A percentile compares a stretch with the other conserved stretches of the same genome.
phyloP scores from a whole-genome alignment of 495 filamentous ascomycete species.

The Penicillium salamii region DNA sequence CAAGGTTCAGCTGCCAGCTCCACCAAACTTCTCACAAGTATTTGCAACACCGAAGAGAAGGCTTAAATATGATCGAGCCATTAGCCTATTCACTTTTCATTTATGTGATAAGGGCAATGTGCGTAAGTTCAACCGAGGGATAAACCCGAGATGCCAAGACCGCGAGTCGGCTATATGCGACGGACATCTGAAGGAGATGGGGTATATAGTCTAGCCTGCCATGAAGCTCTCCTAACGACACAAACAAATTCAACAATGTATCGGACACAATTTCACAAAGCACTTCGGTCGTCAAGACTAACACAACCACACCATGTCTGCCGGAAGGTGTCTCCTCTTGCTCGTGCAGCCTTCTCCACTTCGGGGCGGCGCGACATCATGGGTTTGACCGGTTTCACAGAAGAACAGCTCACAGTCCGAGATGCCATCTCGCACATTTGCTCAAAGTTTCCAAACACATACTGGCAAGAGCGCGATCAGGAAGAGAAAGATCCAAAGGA shows the following conservation, averaged over 20 bases:
- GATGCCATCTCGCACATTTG: slow-evolving; percentile 70
- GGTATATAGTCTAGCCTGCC: slow-evolving; percentile 1
- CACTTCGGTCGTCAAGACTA: slow-evolving; percentile 9
- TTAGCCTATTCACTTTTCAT: too few relatives aligned
- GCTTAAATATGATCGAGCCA: too few relatives aligned
- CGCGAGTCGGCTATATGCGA: slow-evolving; percentile 6
- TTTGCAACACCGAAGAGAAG: too few relatives aligned
- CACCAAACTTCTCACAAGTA: too few relatives aligned
- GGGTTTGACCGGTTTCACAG: slow-evolving; percentile 69
- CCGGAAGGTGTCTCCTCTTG: neutral
- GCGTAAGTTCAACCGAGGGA: slow-evolving; percentile 3
- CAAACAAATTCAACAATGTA: slow-evolving; percentile 12
- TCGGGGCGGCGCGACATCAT: slow-evolving; percentile 48
- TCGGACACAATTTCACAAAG: slow-evolving; percentile 11
- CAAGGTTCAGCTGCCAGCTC: too few relatives aligned
- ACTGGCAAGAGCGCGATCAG: slow-evolving; percentile 71
- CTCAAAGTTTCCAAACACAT: slow-evolving; percentile 57
- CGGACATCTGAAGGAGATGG: neutral
- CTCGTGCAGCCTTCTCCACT: slow-evolving; percentile 26
- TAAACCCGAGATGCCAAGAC: slow-evolving; percentile 2
- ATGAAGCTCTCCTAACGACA: neutral
- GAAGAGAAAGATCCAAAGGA: slow-evolving; percentile 66
- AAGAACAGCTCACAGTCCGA: slow-evolving; percentile 67
- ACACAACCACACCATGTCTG: neutral
- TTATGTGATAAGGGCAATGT: too few relatives aligned